phyloP scores from a whole-genome alignment of 1,284 basidiomycete species.

The Mrakiaceae sp. region DNA sequence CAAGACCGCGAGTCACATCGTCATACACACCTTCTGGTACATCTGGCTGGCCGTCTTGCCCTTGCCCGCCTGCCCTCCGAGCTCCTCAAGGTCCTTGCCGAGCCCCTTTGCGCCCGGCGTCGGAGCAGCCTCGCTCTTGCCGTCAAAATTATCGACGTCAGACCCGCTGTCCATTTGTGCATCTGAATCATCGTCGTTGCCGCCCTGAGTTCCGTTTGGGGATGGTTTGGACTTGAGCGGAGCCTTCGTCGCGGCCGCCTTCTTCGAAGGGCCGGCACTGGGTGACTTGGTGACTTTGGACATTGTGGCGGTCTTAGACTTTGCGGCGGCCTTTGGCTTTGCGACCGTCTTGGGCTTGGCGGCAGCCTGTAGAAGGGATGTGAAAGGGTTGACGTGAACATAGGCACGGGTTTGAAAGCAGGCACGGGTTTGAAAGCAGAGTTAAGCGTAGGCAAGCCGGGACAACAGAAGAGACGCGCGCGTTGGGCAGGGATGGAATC shows the following conservation, averaged over 20 bases:
- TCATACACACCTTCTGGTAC: conserved; percentile 65
- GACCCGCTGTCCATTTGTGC: conserved; percentile 24
- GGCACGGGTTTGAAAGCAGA: background rate
- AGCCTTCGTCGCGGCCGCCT: conserved; percentile 17
- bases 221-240: conserved; percentile 32
- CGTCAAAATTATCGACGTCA: conserved; percentile 22
- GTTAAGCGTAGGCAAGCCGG: too few relatives aligned
- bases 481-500: too few relatives aligned
- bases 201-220: conserved; percentile 43
- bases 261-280: conserved; percentile 2
- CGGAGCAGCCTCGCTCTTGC: conserved; percentile 25
- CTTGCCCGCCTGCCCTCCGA: conserved; percentile 32
- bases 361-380: background rate
- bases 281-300: conserved; percentile 38
- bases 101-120: conserved; percentile 15
- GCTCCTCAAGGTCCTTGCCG: conserved; percentile 23
- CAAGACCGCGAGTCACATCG: background rate
- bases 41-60: conserved; percentile 85
- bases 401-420: background rate
- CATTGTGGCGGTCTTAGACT: conserved; percentile 39
- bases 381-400: background rate
- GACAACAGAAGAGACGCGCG: too few relatives aligned
- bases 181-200: conserved; percentile 38
- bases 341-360: conserved; percentile 18
- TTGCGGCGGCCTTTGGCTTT: conserved; percentile 21